Base-by-base conservation (phyloP, 257 asterid species). In the Solanum habrochaites region DNA sequence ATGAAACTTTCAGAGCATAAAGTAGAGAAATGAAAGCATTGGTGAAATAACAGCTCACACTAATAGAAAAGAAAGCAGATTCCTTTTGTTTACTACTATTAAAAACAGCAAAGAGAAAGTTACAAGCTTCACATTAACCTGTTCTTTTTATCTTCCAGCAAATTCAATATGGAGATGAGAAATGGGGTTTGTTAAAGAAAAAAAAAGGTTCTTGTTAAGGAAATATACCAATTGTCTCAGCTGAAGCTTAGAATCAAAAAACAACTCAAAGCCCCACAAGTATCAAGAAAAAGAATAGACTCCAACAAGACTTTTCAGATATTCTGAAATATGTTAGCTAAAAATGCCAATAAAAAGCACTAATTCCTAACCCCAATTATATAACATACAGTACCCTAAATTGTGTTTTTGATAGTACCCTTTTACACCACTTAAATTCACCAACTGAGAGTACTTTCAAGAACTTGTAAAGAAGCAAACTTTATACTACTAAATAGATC, bases 1-100 rank as follows among this genome's bases (percentile, higher is more conserved):
- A 89, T 88, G 93, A 92, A 94, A 84, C 98, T 94, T 95, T 94
- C 91, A 91, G 91, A 91, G 93, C 90, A 90, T 92, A 93, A 94
- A 93, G 95, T 86, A 86, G 92, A 87, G 90, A 91, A 81, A 88
- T 87, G 91, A 88, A 90, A 92, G 92, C 92, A 88, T 87, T 90
- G 92, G 93, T 90, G 87, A 90, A 92, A 93, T 82, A 91, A 95
- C 94, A 93, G 93, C 95, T 93, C 95, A 92, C 81, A 37, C 81
- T 88, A 90, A 83, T 31, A 78, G 91, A 88, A 90, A 92, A 85
- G 94, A 94, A 93, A 95, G 97, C 94, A 95, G 98, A 94, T 94
- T 94, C 98, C 93, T 95, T 94, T 93, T 91, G 86, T 82, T 87
- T 84, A 70, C 29, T 84, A 70, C 29, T 75, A 39, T 32, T 47